Evolutionary conservation across 2,329 filamentous ascomycete species (phyloP), one percentile per base, ranked within the genome.

Genomic region (Tolypocladium tundrense): DNA sequence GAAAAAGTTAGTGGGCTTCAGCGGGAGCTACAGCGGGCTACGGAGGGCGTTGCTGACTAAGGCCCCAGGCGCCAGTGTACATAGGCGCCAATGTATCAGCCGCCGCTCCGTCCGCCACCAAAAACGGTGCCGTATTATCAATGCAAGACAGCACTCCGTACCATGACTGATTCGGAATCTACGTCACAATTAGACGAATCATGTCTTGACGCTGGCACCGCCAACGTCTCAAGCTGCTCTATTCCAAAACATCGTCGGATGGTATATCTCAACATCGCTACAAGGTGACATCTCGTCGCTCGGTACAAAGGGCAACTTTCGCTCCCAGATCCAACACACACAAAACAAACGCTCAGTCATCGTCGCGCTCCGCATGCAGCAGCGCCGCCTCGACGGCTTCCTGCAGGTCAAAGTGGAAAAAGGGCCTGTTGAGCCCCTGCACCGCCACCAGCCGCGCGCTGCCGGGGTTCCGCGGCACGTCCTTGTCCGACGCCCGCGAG

Each of bases 381-480:
- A 77, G 67, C 3, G 75, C 73, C 35, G 74, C 75, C 65, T 79
- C 77, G 8, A 79, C 70, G 4, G 77, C 77, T 59, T 77, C 77
- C 33, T 77, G 73, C 42, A 81, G 63, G 62, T 81, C 79, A 35
- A 80, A 72, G 59, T 81, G 79, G 68, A 81, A 81, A 66, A 75
- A 79, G 7, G 79, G 79, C 62, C 77, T 67, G 67, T 81, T 79
- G 57, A 79, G 69, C 2, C 75, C 77, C 57, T 75, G 73, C 1
- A 79, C 65, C 0, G 75, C 70, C 31, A 71, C 70, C 41, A 76
- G 64, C 39, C 67, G 65, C 10, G 65, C 65, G 50, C 63, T 70
- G 57, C 63, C 62, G 27, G 66, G 65, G 14, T 71, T 65, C 27
- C 61, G 65, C 1, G 64, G 64, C 16, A 66, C 66, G 10, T 67